phyloP scores from a whole-genome alignment of 2,329 filamentous ascomycete species.

The Dactylonectria macrodidyma region DNA sequence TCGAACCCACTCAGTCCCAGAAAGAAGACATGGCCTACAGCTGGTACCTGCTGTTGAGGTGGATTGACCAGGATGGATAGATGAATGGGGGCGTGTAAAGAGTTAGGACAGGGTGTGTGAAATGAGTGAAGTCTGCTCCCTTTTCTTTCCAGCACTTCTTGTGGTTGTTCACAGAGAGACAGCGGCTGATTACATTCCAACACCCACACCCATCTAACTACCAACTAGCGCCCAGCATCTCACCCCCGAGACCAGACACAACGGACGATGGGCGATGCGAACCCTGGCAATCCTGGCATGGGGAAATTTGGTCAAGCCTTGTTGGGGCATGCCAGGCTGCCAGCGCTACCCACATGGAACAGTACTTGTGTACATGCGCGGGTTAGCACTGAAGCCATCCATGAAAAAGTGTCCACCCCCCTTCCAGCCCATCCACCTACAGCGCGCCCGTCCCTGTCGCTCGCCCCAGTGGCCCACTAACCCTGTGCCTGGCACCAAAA shows the following conservation, averaged over 20 bases:
- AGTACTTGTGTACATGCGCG: too few species aligned
- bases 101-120: not conserved
- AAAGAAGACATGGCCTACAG: not conserved
- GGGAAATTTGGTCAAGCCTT: constrained; percentile 31
- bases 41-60: not conserved
- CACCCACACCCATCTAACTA: not conserved
- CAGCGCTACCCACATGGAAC: constrained; percentile 15
- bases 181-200: constrained; percentile 2
- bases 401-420: constrained; percentile 10
- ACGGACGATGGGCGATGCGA: constrained; percentile 25
- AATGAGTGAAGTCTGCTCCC: not conserved
- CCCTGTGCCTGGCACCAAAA: constrained; percentile 30
- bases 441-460: constrained; percentile 13
- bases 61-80: not conserved
- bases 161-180: not conserved
- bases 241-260: constrained; percentile 13
- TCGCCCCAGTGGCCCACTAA: not conserved
- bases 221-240: not conserved
- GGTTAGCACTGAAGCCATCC: constrained; percentile 9
- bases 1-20: not conserved
- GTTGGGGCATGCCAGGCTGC: constrained; percentile 28
- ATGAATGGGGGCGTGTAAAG: constrained; percentile 1
- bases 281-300: constrained; percentile 28
- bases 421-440: not conserved
- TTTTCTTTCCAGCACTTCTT: not conserved